Evolutionary conservation across 2,329 filamentous ascomycete genomes (phyloP), one percentile per base, ranked within the genome.

Genomic region (Penicillium sp.): DNA sequence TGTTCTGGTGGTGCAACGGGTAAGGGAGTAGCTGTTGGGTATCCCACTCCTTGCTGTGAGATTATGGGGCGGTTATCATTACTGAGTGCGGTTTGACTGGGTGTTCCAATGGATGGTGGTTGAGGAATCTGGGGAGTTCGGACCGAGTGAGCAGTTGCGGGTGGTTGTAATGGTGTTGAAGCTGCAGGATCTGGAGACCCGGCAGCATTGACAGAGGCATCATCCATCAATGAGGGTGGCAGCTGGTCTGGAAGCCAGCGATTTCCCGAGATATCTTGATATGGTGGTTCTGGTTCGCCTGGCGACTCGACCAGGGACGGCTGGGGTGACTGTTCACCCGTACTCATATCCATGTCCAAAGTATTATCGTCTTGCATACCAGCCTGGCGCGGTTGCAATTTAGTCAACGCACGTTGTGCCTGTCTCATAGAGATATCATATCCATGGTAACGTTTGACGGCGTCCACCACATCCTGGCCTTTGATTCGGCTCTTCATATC

Each of bases 351-450:
- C 40, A 68, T 28, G 53, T 67, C 67, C 40, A 69, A 58, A 28
- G 59, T 49, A 33, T 64, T 63, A 19, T 73, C 72, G 37, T 60
- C 65, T 48, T 69, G 66, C 43, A 62, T 65, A 33, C 64, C 66
- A 6, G 64, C 52, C 43, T 68, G 70, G 48, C 69, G 70, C 30
- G 75, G 73, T 55, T 77, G 75, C 28, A 78, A 43, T 55, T 71
- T 73, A 19, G 70, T 75, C 33, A 78, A 71, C 33, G 75, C 76
- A 35, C 74, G 71, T 59, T 78, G 76, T 22, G 76, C 75, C 61
- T 78, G 76, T 64, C 74, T 69, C 66, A 73, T 75, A 2, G 75
- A 75, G 37, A 78, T 77, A 48, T 77, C 74, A 63, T 76, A 77
- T 54, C 75, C 76, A 64, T 78, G 75, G 63, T 77, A 78, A 25